Evolutionary conservation across 163 green algal species (phyloP).

Genomic region (Botryococcus braunii): DNA sequence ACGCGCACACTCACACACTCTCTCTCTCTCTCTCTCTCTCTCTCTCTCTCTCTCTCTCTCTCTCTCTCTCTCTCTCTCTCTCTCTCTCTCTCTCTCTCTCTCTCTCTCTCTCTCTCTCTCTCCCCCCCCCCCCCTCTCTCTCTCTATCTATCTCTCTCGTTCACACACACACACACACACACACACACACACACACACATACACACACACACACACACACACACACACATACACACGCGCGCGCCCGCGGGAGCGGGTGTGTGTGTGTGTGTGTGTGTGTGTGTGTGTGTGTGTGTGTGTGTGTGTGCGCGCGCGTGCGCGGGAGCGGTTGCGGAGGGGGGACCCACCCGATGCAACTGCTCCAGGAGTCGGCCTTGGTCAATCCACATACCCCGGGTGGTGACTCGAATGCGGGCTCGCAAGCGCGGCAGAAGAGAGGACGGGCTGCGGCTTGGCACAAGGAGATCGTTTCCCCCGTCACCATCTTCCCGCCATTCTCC

Average conservation of each 20-base stretch:
- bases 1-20: background rate
- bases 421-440: slow-evolving; percentile 23
- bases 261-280: background rate
- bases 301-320: background rate
- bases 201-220: background rate
- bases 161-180: no score
- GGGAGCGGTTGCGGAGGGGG: background rate
- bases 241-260: background rate
- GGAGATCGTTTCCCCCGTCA: no score
- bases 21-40: background rate
- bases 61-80: background rate
- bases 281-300: background rate
- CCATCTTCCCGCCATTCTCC: no score
- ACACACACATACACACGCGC: background rate
- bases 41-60: background rate
- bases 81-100: background rate
- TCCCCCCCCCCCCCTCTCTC: background rate
- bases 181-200: no score
- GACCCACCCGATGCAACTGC: slow-evolving; percentile 45
- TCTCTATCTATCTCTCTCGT: background rate
- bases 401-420: slow-evolving; percentile 49
- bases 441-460: no score
- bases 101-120: background rate
- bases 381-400: slow-evolving; percentile 80
- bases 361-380: slow-evolving; percentile 60